phyloP scores from a whole-genome alignment of 345 rosid species.

The Brassica incana region DNA sequence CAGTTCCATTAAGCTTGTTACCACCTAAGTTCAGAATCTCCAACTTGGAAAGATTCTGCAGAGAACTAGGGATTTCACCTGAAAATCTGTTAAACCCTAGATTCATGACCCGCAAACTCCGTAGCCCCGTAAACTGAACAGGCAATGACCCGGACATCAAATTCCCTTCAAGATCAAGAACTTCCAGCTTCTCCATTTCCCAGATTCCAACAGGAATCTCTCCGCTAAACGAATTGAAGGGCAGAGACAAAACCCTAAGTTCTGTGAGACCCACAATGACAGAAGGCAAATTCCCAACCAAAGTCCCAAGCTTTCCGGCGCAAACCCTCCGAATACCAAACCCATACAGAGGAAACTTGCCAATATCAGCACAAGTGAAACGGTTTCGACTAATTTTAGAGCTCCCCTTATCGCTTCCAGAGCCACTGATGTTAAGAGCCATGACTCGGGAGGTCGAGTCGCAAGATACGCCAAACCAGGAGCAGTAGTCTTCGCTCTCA shows the following conservation, averaged over 20 bases:
- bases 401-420: conserved; percentile 50
- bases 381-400: conserved; percentile 34
- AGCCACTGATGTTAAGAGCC: conserved; percentile 72
- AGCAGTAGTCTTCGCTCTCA: conserved; percentile 51
- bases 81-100: conserved; percentile 68
- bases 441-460: conserved; percentile 58
- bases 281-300: conserved; percentile 62
- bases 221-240: conserved; percentile 70
- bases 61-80: conserved; percentile 62
- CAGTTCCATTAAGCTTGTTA: conserved; percentile 65
- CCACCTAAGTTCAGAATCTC: conserved; percentile 78
- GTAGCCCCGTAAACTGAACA: conserved; percentile 46
- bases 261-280: conserved; percentile 53
- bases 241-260: conserved; percentile 74
- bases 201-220: conserved; percentile 69
- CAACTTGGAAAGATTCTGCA: conserved; percentile 43
- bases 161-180: conserved; percentile 90
- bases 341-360: conserved; percentile 67
- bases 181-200: conserved; percentile 76
- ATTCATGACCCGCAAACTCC: conserved; percentile 66
- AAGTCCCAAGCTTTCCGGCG: conserved; percentile 47
- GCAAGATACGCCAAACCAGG: conserved; percentile 73
- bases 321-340: conserved; percentile 71
- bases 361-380: conserved; percentile 56
- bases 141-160: conserved; percentile 56